These are phyloP conservation scores for Aspergillus sojae DNA, from an alignment of 2,329 filamentous ascomycete species.

Conservation along the genomic window DNA sequence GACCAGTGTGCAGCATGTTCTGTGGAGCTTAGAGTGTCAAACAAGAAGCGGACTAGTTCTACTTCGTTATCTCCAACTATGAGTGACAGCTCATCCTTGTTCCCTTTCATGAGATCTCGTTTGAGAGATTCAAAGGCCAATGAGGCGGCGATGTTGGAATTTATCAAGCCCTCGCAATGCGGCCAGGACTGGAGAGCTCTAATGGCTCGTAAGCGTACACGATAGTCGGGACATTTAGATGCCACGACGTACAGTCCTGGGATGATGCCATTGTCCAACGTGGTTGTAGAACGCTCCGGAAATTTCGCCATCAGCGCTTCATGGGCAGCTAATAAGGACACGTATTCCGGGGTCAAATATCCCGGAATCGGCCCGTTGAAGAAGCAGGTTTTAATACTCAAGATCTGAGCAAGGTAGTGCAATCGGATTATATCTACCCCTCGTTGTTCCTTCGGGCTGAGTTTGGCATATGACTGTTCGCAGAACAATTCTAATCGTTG, in stretches of 20 bases:
- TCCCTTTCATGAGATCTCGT: background rate
- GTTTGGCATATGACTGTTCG: background rate
- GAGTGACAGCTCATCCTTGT: background rate
- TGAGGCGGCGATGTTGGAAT: background rate
- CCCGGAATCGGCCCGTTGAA: background rate
- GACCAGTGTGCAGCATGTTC: background rate
- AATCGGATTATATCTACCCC: constrained; percentile 1
- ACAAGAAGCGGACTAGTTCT: background rate
- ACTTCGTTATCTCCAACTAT: background rate
- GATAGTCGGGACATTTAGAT: background rate
- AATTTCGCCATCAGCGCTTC: background rate
- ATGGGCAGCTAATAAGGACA: background rate
- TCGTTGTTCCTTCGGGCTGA: background rate
- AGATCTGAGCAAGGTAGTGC: constrained; percentile 1
- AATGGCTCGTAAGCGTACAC: constrained; percentile 1
- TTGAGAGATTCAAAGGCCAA: background rate
- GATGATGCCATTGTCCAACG: background rate
- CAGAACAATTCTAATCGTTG: constrained; percentile 1
- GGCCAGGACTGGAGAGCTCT: constrained; percentile 6
- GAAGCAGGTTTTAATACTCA: constrained; percentile 7
- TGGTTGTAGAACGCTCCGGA: background rate
- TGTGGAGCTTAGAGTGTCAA: background rate
- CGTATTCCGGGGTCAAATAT: background rate
- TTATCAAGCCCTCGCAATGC: background rate
- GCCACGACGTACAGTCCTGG: background rate